Evolutionary conservation across 2,329 filamentous ascomycete genomes (phyloP), one percentile per base, ranked within the genome.

Genomic region (Alternaria arborescens): DNA sequence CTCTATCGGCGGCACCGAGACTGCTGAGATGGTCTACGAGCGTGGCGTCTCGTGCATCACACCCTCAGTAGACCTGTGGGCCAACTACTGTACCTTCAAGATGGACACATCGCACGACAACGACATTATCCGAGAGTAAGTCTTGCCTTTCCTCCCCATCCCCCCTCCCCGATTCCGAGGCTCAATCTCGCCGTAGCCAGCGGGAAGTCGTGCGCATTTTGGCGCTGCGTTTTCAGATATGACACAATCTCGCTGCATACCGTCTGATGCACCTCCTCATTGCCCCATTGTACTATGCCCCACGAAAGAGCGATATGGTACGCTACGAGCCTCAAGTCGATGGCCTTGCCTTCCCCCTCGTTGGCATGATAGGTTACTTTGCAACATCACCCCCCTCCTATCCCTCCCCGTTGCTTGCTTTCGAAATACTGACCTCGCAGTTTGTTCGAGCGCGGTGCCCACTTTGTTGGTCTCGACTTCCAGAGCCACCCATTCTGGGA

Each of bases 101-200:
- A 93, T 95, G 83, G 93, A 98, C 79, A 98, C 95, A 59, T 95
- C 92, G 71, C 95, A 99, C 82, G 93, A 97, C 78, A 87, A 92
- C 73, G 92, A 96, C 78, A 87, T 96, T 81, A 96, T 97, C 83
- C 90, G 95, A 97, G 95, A 98, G 95, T 99, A 97, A 98, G 95
- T 98, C 51, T 54, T 62, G 48, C 68, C 69, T 73, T 70, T 71
- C 65, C 64, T 72, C 66, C 66, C 14, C 20, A 20, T 36, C 46
- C 53, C 71, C 64, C 46, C 43, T 30, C 28, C 67, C 63, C 60
- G 57, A 62, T 64, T 65, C 66, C 64, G 57, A 63, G 61, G 67
- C 69, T 72, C 70, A 73, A 71, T 63, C 59, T 68, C 66, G 69
- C 66, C 60, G 64, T 70, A 72, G 67, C 69, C 65, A 65, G 64